Evolutionary conservation across 805 yeast genomes (phyloP), one percentile per base, ranked within the genome.

Genomic region (Barnettozyma sp.): DNA sequence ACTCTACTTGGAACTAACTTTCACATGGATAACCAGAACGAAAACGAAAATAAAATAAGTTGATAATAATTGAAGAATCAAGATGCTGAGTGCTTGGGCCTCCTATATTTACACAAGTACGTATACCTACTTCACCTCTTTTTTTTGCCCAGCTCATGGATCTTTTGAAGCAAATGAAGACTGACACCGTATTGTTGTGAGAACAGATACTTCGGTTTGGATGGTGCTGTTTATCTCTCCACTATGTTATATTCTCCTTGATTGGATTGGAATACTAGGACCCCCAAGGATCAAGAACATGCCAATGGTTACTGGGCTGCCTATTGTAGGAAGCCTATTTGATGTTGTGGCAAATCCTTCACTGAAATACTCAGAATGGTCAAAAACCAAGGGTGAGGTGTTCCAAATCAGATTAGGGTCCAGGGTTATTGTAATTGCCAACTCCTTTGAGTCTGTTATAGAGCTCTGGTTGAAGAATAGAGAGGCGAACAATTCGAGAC

Each of bases 391-490:
- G 19, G 66, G 71, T 5, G 55, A 62, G 6, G 70, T 80, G 1
- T 81, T 70, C 49, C 90, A 82, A 46, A 63, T 81, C 29, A 56
- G 81, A 31, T 55, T 82, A 36, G 94, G 94, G 0, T 58, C 52
- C 14, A 63, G 57, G 26, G 58, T 70, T 11, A 71, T 78, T 2
- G 67, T 83, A 10, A 77, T 83, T 13, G 88, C 76, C n/a, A 80
- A 82, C 50, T 69, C 81, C 2, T 77, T 60, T 44, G 70, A 66
- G 4, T 68, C 79, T 6, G 74, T 78, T 2, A 53, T 57, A 25
- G 60, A 60, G 17, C 56, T 82, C 4, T 80, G 83, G 82, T 54
- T 69, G 19, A 55, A 55, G 20, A 63, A 65, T 43, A 59, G 76
- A 7, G 52, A 62, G 22, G 71, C 77, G 4, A 73, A 72, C 41